Conservation (phyloP, 805 yeast genomes). For the Candida patagonica region DNA sequence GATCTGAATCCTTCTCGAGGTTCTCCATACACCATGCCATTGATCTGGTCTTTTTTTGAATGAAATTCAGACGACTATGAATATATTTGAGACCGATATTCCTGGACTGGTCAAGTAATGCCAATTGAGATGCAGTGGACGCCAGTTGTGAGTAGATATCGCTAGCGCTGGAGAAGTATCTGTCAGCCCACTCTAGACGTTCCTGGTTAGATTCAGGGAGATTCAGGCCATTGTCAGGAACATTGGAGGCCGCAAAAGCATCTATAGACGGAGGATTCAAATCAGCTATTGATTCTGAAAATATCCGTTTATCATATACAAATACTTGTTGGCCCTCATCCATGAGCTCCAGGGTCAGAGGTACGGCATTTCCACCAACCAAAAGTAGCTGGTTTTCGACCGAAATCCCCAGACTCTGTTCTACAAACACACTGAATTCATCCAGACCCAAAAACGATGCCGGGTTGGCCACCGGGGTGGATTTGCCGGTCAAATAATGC, state of each 20-base stretch:
- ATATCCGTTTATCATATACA: constrained; percentile 20
- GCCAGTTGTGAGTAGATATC: not conserved
- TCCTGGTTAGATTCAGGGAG: not conserved
- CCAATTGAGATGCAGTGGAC: constrained; percentile 4
- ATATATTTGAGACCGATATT: constrained; percentile 22
- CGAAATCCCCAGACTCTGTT: constrained; percentile 12
- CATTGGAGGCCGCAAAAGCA: not conserved
- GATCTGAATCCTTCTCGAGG: constrained; percentile 16
- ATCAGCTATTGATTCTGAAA: constrained; percentile 3
- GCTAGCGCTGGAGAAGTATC: not conserved
- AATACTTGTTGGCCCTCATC: constrained; percentile 20
- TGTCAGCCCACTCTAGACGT: not conserved
- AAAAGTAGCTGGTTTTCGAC: constrained; percentile 22
- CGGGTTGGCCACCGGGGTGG: constrained; percentile 12
- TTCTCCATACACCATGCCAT: constrained; percentile 17
- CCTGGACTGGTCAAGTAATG: constrained; percentile 18
- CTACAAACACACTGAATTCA: constrained; percentile 16
- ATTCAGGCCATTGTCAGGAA: not conserved
- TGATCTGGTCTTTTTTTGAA: constrained; percentile 18
- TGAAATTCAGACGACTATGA: constrained; percentile 15
- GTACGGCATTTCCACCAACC: constrained; percentile 22
- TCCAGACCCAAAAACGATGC: constrained; percentile 17
- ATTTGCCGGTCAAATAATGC: constrained; percentile 23
- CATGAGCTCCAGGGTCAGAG: constrained; percentile 20
- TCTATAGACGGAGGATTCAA: not conserved